Percentiles rank a stretch among this genome's conserved stretches.
Conservation (phyloP, 2,329 filamentous ascomycete genomes). For the Stachybotrys chlorohalonatus region DNA sequence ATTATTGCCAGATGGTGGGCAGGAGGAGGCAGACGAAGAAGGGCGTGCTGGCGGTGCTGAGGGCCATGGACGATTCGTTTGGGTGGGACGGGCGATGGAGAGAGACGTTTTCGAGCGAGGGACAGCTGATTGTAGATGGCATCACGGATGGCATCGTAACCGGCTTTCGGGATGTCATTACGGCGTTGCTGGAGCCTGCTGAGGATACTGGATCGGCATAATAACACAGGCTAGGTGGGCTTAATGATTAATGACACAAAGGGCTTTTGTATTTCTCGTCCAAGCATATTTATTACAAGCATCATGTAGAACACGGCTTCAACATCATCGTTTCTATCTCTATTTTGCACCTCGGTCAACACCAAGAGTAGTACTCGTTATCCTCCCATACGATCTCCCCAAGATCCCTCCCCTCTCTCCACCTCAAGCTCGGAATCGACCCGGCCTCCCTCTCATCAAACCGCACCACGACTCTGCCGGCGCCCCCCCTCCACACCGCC, state of each 20-base stretch:
- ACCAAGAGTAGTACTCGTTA: neutral
- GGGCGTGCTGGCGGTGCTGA: neutral
- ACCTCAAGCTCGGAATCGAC: neutral
- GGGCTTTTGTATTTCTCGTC: neutral
- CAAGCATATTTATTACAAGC: neutral
- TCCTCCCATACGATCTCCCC: neutral
- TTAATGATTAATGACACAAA: neutral
- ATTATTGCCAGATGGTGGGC: neutral
- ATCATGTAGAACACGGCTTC: neutral
- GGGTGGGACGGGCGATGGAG: neutral
- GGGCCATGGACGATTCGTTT: neutral
- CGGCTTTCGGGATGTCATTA: neutral
- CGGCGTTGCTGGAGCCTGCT: conserved; percentile 1
- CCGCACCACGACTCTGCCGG: neutral
- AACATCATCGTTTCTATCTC: neutral
- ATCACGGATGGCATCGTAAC: neutral
- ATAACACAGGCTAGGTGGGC: neutral
- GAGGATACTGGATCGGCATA: neutral
- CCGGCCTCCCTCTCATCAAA: neutral
- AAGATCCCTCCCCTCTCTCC: neutral
- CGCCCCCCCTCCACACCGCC: neutral
- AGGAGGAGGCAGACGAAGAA: neutral
- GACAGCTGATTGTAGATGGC: neutral
- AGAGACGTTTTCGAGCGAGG: neutral
- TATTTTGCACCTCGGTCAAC: neutral